Conservation (phyloP, 164 flowering plant species). For the Stephania japonica region DNA sequence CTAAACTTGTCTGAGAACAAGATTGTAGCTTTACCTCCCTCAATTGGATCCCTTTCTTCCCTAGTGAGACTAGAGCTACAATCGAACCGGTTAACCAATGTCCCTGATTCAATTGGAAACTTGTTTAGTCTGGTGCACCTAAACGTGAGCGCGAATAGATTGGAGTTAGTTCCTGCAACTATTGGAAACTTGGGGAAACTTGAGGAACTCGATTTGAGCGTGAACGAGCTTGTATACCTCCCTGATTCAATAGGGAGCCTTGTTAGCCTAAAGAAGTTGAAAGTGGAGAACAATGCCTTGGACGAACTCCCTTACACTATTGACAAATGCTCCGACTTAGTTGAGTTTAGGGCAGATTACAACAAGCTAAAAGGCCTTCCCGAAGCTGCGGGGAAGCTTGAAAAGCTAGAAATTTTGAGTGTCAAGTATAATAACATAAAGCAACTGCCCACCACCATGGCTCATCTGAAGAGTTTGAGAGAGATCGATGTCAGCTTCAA, state of each 20-base stretch:
- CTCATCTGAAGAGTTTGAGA: conserved; percentile 48
- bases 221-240: conserved; percentile 43
- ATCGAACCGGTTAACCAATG: conserved; percentile 48
- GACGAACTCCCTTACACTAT: conserved; percentile 82
- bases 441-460: conserved; percentile 80
- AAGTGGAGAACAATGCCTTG: conserved; percentile 64
- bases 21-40: conserved; percentile 44
- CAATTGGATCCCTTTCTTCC: conserved; percentile 63
- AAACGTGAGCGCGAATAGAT: conserved; percentile 57
- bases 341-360: conserved; percentile 72
- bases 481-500: conserved; percentile 86
- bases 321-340: conserved; percentile 59
- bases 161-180: conserved; percentile 49
- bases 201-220: conserved; percentile 66
- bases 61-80: conserved; percentile 60
- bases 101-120: conserved; percentile 66
- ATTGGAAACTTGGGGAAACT: conserved; percentile 51
- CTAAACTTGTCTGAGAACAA: conserved; percentile 77
- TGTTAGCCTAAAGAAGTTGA: conserved; percentile 48
- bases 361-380: conserved; percentile 87
- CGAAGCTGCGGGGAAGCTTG: conserved; percentile 81
- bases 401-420: conserved; percentile 54
- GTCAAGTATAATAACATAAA: conserved; percentile 77
- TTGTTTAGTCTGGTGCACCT: conserved; percentile 52
- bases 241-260: conserved; percentile 71